Percentiles rank a stretch among this genome's conserved stretches.
Evolutionary conservation across 768 basidiomycete genomes (phyloP).

Genomic region (Mycena amicta): DNA sequence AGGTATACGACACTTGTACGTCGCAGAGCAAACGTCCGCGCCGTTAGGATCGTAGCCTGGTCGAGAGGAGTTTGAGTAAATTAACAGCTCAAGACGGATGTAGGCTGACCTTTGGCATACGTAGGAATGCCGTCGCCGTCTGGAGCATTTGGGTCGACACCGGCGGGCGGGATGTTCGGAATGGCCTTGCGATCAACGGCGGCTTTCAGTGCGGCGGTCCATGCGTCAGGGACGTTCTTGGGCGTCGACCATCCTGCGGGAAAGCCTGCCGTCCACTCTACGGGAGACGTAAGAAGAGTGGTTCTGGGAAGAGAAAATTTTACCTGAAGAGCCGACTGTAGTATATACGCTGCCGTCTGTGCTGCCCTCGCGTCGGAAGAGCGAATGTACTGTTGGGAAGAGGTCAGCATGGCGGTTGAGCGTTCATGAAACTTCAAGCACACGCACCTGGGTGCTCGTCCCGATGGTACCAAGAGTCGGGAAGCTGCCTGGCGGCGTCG

Average conservation of each 20-base stretch:
- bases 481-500: neutral
- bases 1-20: conserved; percentile 22
- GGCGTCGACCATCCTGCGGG: neutral
- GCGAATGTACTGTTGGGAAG: conserved; percentile 33
- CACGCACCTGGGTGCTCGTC: neutral
- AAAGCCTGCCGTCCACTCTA: conserved; percentile 10
- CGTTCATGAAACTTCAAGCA: neutral
- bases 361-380: conserved; percentile 56
- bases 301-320: neutral
- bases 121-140: conserved; percentile 31
- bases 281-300: neutral
- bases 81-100: neutral
- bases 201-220: conserved; percentile 48
- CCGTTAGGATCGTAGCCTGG: conserved; percentile 37
- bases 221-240: conserved; percentile 5
- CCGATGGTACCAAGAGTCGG: neutral
- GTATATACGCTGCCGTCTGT: conserved; percentile 35
- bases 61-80: neutral
- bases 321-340: conserved; percentile 11
- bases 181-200: conserved; percentile 73
- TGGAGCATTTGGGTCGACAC: conserved; percentile 26
- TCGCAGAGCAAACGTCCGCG: conserved; percentile 69
- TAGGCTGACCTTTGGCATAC: conserved; percentile 39
- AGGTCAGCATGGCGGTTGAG: neutral
- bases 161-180: conserved; percentile 63